Conservation (phyloP, 768 basidiomycete species). For the Porpolomopsis calyptriformis region DNA sequence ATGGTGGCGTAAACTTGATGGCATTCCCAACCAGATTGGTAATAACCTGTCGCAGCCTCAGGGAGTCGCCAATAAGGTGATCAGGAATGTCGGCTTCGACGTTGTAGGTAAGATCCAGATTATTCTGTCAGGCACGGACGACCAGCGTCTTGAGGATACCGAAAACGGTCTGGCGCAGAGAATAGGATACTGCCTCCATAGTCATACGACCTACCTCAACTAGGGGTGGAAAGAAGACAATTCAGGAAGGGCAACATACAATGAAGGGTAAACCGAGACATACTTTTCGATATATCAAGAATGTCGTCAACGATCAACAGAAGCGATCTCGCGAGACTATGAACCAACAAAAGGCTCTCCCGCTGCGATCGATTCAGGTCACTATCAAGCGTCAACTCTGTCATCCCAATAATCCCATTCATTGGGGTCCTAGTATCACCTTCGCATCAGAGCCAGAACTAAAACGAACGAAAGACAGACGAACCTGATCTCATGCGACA, state of each 20-base stretch:
- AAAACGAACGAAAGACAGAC: constrained; percentile 17
- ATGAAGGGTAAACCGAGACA: constrained; percentile 22
- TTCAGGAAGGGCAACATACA: constrained; percentile 7
- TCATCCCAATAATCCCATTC: constrained; percentile 99
- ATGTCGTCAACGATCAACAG: constrained; percentile 98
- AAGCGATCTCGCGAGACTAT: constrained; percentile 85
- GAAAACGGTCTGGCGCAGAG: no score
- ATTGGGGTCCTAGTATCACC: constrained; percentile 74
- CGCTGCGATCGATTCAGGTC: constrained; percentile 90
- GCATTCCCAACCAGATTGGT: no score
- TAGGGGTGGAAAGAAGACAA: constrained; percentile 23
- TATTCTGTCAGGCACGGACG: no score
- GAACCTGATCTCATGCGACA: constrained; percentile 92
- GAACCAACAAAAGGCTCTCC: constrained; percentile 91
- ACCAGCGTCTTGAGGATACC: no score
- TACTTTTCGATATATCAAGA: constrained; percentile 98
- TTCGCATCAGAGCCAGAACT: background rate
- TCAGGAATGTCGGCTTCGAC: no score
- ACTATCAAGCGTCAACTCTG: constrained; percentile 91
- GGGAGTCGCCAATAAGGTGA: no score
- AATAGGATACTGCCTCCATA: no score
- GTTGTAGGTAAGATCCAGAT: no score
- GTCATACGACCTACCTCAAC: constrained; percentile 99
- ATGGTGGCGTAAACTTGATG: no score
- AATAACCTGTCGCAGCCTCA: no score